Evolutionary conservation across 805 yeast species (phyloP), one percentile per base, ranked within the genome.

Genomic region (Ogataea nonfermentans): DNA sequence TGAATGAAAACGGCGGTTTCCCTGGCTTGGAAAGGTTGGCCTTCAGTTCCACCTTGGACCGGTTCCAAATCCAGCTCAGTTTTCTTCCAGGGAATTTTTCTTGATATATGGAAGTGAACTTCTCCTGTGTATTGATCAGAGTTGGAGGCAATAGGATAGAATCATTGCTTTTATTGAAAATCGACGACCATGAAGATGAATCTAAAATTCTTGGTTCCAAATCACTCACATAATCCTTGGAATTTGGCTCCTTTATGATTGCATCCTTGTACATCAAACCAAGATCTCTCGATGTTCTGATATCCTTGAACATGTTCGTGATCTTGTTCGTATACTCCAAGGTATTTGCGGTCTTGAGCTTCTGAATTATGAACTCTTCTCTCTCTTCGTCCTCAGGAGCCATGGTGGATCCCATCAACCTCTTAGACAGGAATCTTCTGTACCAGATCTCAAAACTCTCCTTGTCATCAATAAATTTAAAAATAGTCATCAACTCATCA

Each of bases 401-500:
- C 52, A 89, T 84, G 57, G 84, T 83, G n/a, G 60, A 53, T 30
- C 57, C 53, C 54, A 93, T 90, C 52, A 93, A 74, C 59, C 99
- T 78, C 59, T 84, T 85, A 9, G 98, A 91, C 52, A 93, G 73
- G 57, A 84, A 70, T 47, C 97, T 78, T 62, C 97, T 80, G 64
- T 93, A 93, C 67, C 86, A 84, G 46, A 82, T 84, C 66, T 93
- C 98, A 65, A 93, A 95, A 29, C 93, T 86, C 67, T 95, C 98
- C 62, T 89, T 90, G 61, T 93, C 98, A 30, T 86, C 89, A 43
- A 95, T 74, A 59, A 85, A 91, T 56, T 81, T 82, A 71, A 93
- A 87, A 19, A 93, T 72, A 11, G 81, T 76, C 85, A 91, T 86
- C 53, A 93, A 76, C 55, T 90, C 93, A 51, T 84, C 90, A 32